Evolutionary conservation across 106 monocot species (phyloP).

Genomic region (Allium sativum): DNA sequence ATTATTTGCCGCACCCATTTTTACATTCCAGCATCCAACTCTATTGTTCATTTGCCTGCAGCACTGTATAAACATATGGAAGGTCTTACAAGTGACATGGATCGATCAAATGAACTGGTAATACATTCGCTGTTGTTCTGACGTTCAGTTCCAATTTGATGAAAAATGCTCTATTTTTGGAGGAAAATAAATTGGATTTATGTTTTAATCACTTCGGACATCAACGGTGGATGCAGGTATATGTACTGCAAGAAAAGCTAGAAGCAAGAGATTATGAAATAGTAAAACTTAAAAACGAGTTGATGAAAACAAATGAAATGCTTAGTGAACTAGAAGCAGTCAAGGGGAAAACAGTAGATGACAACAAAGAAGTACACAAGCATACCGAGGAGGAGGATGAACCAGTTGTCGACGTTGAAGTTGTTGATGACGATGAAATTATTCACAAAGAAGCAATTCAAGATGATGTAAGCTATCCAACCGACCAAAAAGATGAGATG

Average conservation of each 20-base stretch:
- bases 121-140: neutral
- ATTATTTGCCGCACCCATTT: neutral
- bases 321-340: slow-evolving; percentile 27
- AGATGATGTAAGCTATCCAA: too few species aligned
- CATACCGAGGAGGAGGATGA: neutral
- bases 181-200: neutral
- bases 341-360: slow-evolving; percentile 2
- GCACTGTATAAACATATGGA: slow-evolving; percentile 85
- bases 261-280: slow-evolving; percentile 33
- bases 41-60: slow-evolving; percentile 18
- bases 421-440: neutral
- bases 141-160: neutral
- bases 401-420: neutral
- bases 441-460: too few species aligned
- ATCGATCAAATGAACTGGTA: slow-evolving; percentile 96
- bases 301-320: slow-evolving; percentile 31
- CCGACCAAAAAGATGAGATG: neutral
- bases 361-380: neutral
- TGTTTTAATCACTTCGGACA: neutral
- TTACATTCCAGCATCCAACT: neutral
- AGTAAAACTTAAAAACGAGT: slow-evolving; percentile 13
- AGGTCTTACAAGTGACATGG: slow-evolving; percentile 69
- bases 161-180: neutral
- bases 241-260: slow-evolving; percentile 60
- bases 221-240: slow-evolving; percentile 28